phyloP scores from a whole-genome alignment of 495 filamentous ascomycete genomes.

The Sabuloglossum arenarium region DNA sequence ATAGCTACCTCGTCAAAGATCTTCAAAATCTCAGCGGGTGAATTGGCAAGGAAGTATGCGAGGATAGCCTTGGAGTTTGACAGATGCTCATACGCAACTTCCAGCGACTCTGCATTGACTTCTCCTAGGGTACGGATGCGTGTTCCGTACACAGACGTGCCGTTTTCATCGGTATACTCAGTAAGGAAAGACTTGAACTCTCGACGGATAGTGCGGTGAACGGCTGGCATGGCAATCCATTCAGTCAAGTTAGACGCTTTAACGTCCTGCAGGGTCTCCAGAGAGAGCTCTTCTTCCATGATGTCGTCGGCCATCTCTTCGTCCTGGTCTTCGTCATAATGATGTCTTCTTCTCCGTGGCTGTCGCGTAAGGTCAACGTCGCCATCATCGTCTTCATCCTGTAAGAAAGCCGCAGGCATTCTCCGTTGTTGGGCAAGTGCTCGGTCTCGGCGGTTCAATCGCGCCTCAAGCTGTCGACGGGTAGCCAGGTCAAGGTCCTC shows the following conservation, averaged over 20 bases:
- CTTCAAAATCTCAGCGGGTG: constrained; percentile 79
- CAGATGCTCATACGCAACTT: constrained; percentile 89
- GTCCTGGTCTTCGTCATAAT: constrained; percentile 85
- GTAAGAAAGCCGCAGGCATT: constrained; percentile 68
- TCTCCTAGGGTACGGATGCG: constrained; percentile 87
- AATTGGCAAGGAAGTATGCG: constrained; percentile 95
- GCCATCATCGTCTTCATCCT: constrained; percentile 73
- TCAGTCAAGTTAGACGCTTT: constrained; percentile 86
- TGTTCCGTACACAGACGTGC: constrained; percentile 82
- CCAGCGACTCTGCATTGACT: constrained; percentile 85
- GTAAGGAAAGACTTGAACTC: constrained; percentile 97
- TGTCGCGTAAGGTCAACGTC: constrained; percentile 66
- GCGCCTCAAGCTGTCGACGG: constrained; percentile 63
- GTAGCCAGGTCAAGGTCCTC: constrained; percentile 46
- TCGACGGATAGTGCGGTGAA: constrained; percentile 78
- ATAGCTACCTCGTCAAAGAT: constrained; percentile 95
- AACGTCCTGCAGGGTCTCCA: constrained; percentile 80
- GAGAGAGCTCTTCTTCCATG: constrained; percentile 81
- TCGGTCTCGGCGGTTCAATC: constrained; percentile 63
- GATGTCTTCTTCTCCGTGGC: constrained; percentile 55
- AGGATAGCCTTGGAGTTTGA: constrained; percentile 78
- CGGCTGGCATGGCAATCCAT: constrained; percentile 80
- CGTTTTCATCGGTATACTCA: constrained; percentile 74
- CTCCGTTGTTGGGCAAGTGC: constrained; percentile 52
- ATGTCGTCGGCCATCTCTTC: constrained; percentile 75